Evolutionary conservation across 208 protist genomes (phyloP).

Genomic region (Trypanosoma rangeli): DNA sequence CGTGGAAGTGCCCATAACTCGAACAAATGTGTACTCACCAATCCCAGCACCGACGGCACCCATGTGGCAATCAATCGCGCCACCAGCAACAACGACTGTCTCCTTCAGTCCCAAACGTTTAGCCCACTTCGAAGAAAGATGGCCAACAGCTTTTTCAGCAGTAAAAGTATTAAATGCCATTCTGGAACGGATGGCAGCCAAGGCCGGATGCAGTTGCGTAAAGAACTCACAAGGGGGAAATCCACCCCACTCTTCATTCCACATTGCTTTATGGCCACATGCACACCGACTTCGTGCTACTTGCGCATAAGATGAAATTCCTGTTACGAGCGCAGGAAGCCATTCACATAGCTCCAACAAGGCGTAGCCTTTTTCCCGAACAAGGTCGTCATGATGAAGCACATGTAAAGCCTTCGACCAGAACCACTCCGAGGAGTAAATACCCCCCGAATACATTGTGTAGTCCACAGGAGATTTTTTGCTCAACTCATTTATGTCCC

Average conservation of each 20-base stretch:
- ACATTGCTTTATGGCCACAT: conserved; percentile 67
- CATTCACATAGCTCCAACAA: conserved; percentile 60
- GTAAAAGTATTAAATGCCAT: conserved; percentile 43
- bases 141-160: conserved; percentile 49
- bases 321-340: conserved; percentile 53
- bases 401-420: conserved; percentile 63
- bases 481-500: conserved; percentile 45
- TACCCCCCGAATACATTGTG: conserved; percentile 56
- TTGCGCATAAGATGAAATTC: conserved; percentile 26
- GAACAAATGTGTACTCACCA: conserved; percentile 43
- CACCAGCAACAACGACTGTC: conserved; percentile 46
- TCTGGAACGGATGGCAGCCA: conserved; percentile 36
- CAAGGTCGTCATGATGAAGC: conserved; percentile 34
- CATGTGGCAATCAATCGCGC: conserved; percentile 55
- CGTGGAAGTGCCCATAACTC: conserved; percentile 67
- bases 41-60: conserved; percentile 59
- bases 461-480: conserved; percentile 46
- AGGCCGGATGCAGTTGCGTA: conserved; percentile 39
- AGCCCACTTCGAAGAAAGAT: conserved; percentile 38
- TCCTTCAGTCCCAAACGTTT: conserved; percentile 35
- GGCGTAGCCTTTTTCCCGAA: conserved; percentile 34
- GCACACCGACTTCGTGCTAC: conserved; percentile 45
- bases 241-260: conserved; percentile 55
- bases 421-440: conserved; percentile 64
- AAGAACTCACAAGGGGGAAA: conserved; percentile 54